Conservation (phyloP, 1,139 yeast genomes). For the Arxiozyma bovina region DNA sequence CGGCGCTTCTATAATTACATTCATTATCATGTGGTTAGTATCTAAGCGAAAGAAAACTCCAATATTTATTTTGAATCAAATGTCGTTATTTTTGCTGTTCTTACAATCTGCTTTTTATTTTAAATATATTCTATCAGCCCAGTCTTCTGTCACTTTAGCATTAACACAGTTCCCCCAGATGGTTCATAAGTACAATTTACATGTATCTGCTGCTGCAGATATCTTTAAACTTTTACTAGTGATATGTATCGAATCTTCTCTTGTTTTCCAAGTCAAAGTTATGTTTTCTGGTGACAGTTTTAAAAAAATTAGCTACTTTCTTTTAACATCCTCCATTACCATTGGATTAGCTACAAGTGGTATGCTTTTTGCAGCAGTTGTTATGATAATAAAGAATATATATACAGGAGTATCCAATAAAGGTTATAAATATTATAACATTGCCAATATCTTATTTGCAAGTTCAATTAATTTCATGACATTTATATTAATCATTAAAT, state of each 20-base stretch:
- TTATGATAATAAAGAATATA: slow-evolving; percentile 31
- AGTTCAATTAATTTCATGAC: slow-evolving; percentile 59
- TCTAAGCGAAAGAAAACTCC: slow-evolving; percentile 50
- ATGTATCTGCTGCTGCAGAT: slow-evolving; percentile 49
- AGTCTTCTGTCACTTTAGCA: slow-evolving; percentile 40
- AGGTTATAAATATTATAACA: slow-evolving; percentile 35
- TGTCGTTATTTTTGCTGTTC: slow-evolving; percentile 45
- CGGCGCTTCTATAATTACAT: slow-evolving; percentile 37
- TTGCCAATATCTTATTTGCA: slow-evolving; percentile 57
- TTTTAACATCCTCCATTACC: slow-evolving; percentile 36
- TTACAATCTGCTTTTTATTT: slow-evolving; percentile 54
- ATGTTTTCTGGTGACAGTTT: slow-evolving; percentile 53
- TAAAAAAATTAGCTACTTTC: slow-evolving; percentile 33
- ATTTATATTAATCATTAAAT: slow-evolving; percentile 49
- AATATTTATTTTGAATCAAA: slow-evolving; percentile 59
- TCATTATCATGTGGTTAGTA: slow-evolving; percentile 35
- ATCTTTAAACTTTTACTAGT: slow-evolving; percentile 53
- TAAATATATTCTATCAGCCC: slow-evolving; percentile 45
- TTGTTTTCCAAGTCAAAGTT: slow-evolving; percentile 60
- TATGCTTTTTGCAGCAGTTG: slow-evolving; percentile 43
- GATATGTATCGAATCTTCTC: slow-evolving; percentile 50
- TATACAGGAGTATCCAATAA: slow-evolving; percentile 23
- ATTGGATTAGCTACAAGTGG: slow-evolving; percentile 46
- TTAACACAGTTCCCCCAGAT: slow-evolving; percentile 43
- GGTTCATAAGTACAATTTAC: slow-evolving; percentile 32